Percentiles rank a stretch among this genome's conserved stretches.
Evolutionary conservation across 2,329 filamentous ascomycete genomes (phyloP).

Genomic region (Apiospora sp.): DNA sequence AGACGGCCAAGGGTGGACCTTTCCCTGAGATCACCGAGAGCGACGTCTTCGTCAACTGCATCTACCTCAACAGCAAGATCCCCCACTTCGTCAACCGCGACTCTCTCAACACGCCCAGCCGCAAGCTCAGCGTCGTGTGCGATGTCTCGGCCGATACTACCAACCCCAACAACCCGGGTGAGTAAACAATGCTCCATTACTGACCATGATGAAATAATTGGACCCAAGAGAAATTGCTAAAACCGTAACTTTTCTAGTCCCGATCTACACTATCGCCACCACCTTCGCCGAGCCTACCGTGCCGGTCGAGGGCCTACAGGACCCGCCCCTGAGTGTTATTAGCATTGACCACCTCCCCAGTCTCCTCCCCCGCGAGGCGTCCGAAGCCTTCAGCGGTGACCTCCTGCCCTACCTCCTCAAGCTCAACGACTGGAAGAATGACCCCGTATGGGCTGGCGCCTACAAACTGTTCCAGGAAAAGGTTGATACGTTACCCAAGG

Average conservation of each 20-base stretch:
- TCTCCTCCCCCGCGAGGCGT: slow-evolving; percentile 85
- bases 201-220: slow-evolving; percentile 29
- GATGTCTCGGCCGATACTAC: slow-evolving; percentile 81
- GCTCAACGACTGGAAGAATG: slow-evolving; percentile 76
- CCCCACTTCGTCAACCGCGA: slow-evolving; percentile 81
- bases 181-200: slow-evolving; percentile 20
- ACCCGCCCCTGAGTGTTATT: slow-evolving; percentile 77
- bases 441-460: slow-evolving; percentile 84
- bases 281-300: slow-evolving; percentile 91
- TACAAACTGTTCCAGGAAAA: slow-evolving; percentile 87
- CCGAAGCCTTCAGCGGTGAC: slow-evolving; percentile 82
- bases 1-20: slow-evolving; percentile 79
- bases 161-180: slow-evolving; percentile 68
- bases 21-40: slow-evolving; percentile 80
- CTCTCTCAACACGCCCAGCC: slow-evolving; percentile 70
- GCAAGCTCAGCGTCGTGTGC: slow-evolving; percentile 81
- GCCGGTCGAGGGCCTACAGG: slow-evolving; percentile 68
- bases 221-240: slow-evolving; percentile 21
- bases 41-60: slow-evolving; percentile 86
- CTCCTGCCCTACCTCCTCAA: slow-evolving; percentile 80
- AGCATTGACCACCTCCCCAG: slow-evolving; percentile 87
- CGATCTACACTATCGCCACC: slow-evolving; percentile 84
- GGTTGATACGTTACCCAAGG: slow-evolving; percentile 72
- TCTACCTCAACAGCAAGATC: slow-evolving; percentile 82
- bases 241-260: slow-evolving; percentile 54